phyloP scores from a whole-genome alignment of 129 eudicot species.

The Scalesia atractyloides region DNA sequence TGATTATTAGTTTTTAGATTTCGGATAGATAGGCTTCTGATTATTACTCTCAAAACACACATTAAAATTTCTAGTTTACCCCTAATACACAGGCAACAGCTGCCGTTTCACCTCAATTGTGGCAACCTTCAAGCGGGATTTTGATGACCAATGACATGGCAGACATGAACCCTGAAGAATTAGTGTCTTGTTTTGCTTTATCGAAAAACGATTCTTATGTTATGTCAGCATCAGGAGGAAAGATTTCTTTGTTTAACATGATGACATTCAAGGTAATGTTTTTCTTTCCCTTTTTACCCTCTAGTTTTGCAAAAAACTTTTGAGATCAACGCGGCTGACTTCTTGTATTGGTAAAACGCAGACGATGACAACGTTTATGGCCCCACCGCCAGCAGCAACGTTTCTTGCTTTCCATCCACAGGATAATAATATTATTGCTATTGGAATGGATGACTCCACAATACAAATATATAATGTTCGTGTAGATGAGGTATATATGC shows the following conservation, averaged over 20 bases:
- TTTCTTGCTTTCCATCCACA: slow-evolving; percentile 88
- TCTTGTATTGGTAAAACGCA: slow-evolving; percentile 38
- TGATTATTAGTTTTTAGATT: background rate
- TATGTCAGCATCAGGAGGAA: slow-evolving; percentile 98
- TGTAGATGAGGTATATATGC: slow-evolving; percentile 57
- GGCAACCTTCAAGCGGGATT: slow-evolving; percentile 98
- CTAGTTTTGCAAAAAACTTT: background rate
- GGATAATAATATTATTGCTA: slow-evolving; percentile 79
- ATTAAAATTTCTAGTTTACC: background rate
- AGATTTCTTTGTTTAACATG: slow-evolving; percentile 92
- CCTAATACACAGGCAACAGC: slow-evolving; percentile 69
- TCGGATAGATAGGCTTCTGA: background rate
- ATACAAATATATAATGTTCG: slow-evolving; percentile 81
- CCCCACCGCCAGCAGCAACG: slow-evolving; percentile 93
- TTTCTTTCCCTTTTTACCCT: background rate
- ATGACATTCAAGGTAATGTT: slow-evolving; percentile 91
- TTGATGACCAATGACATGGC: slow-evolving; percentile 83
- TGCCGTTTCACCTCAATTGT: slow-evolving; percentile 70
- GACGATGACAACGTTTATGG: slow-evolving; percentile 92
- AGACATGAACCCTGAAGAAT: slow-evolving; percentile 79
- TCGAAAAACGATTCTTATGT: slow-evolving; percentile 95
- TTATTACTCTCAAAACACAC: background rate
- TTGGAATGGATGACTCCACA: slow-evolving; percentile 82
- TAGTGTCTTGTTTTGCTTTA: slow-evolving; percentile 94
- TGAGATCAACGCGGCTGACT: slow-evolving; percentile 5